Percentiles rank a stretch among this genome's conserved stretches.
Conservation (phyloP, 306 rosid genomes). For the Vigna angularis region DNA sequence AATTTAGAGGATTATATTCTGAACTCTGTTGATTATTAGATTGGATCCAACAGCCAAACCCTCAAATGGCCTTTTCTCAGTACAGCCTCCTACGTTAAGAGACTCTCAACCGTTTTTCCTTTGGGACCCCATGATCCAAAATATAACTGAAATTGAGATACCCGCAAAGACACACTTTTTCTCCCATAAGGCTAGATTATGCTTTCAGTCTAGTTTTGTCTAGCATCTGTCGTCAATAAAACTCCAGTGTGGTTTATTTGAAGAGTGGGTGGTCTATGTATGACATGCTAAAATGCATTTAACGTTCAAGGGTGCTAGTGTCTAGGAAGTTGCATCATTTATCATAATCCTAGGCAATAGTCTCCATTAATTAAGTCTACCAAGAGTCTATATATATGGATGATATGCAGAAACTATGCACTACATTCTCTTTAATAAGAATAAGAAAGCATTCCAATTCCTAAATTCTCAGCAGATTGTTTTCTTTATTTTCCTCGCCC, state of each 20-base stretch:
- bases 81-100: not conserved
- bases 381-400: not conserved
- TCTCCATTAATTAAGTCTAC: not conserved
- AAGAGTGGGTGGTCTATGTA: not conserved
- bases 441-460: not conserved
- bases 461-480: not conserved
- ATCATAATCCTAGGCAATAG: not conserved
- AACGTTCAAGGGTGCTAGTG: not conserved
- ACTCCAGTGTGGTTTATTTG: not conserved
- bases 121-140: slow-evolving; percentile 13
- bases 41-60: slow-evolving; percentile 16
- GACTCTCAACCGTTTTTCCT: slow-evolving; percentile 16
- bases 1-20: slow-evolving; percentile 18
- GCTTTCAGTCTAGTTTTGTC: slow-evolving; percentile 29
- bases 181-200: not conserved
- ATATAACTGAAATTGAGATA: slow-evolving; percentile 18
- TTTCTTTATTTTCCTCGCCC: not conserved
- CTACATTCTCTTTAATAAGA: not conserved
- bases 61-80: slow-evolving; percentile 9
- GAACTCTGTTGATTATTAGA: slow-evolving; percentile 20
- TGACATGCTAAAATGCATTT: slow-evolving; percentile 10
- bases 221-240: slow-evolving; percentile 17
- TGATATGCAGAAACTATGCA: not conserved
- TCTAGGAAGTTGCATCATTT: slow-evolving; percentile 1
- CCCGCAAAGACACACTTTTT: slow-evolving; percentile 7